Percentiles rank a stretch among this genome's conserved stretches.
Evolutionary conservation across 1,284 basidiomycete genomes (phyloP).

Genomic region (Golubevia pallescens): DNA sequence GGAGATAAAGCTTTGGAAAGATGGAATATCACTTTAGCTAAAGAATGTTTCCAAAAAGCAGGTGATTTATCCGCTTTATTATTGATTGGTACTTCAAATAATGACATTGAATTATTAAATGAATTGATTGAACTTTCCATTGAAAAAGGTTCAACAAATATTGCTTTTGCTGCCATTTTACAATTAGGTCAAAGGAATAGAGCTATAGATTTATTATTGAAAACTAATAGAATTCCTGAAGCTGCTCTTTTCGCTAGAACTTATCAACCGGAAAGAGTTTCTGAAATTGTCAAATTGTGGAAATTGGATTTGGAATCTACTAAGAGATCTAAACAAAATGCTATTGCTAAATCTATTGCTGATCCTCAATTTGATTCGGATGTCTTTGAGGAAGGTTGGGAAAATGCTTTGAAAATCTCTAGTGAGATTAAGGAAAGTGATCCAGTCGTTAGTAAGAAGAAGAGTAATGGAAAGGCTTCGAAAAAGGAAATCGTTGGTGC

Average conservation of each 20-base stretch:
- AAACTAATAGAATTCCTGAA: constrained; percentile 37
- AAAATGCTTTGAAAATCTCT: constrained; percentile 14
- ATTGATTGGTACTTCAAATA: constrained; percentile 47
- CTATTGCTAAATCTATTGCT: constrained; percentile 41
- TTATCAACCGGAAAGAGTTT: constrained; percentile 45
- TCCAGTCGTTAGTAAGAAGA: no score
- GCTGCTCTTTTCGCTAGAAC: constrained; percentile 60
- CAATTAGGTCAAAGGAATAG: constrained; percentile 39
- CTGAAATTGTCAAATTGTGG: constrained; percentile 39
- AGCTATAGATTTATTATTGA: constrained; percentile 41
- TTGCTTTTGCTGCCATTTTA: constrained; percentile 55
- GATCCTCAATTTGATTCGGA: constrained; percentile 30
- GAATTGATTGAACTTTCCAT: constrained; percentile 30
- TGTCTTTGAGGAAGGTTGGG: constrained; percentile 47
- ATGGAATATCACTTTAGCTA: constrained; percentile 55
- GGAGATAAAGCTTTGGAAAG: constrained; percentile 57
- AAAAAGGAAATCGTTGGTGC: not conserved
- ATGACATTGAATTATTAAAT: constrained; percentile 36
- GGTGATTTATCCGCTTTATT: constrained; percentile 55
- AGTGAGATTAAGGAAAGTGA: no score
- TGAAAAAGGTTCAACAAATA: constrained; percentile 45
- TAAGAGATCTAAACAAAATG: constrained; percentile 55
- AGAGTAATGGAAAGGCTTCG: no score
- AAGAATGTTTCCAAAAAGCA: constrained; percentile 57
- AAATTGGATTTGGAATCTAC: constrained; percentile 25